phyloP scores from a whole-genome alignment of 1,284 basidiomycete genomes.

The Exobasidium rhododendri region DNA sequence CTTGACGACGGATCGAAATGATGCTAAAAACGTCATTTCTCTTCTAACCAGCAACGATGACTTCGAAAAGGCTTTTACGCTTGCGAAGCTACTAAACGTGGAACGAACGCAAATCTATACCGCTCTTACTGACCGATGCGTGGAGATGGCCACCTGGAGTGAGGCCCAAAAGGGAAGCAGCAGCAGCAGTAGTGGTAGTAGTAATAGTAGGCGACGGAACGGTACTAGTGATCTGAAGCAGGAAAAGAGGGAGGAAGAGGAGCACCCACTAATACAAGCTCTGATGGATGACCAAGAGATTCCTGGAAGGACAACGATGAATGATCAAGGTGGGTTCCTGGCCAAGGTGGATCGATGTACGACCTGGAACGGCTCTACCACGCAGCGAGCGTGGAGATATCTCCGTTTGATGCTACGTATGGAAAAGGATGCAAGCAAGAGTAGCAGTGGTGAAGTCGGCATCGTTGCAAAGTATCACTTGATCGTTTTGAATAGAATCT shows the following conservation, averaged over 20 bases:
- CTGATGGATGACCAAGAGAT: constrained; percentile 14
- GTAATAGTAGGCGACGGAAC: too few relatives aligned
- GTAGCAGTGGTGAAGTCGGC: constrained; percentile 55
- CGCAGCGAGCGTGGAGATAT: constrained; percentile 82
- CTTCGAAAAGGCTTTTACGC: constrained; percentile 75
- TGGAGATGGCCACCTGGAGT: constrained; percentile 53
- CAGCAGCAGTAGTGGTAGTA: background rate
- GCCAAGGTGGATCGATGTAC: constrained; percentile 50
- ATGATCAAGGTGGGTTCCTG: constrained; percentile 25
- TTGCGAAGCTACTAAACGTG: constrained; percentile 71
- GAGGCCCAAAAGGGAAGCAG: background rate
- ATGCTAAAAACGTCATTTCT: constrained; percentile 66
- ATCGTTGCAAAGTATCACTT: constrained; percentile 63
- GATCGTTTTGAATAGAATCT: constrained; percentile 68
- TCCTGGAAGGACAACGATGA: background rate
- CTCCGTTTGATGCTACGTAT: constrained; percentile 74
- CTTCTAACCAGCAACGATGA: constrained; percentile 74
- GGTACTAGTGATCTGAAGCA: constrained; percentile 6
- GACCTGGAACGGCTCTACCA: constrained; percentile 75
- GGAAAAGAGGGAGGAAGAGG: background rate
- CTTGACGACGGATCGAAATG: constrained; percentile 29
- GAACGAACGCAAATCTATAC: constrained; percentile 85
- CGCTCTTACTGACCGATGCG: constrained; percentile 72
- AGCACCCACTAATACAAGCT: constrained; percentile 7
- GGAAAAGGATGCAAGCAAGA: constrained; percentile 68